Conservation (phyloP, 2,329 filamentous ascomycete genomes). For the Penicillium sp. region DNA sequence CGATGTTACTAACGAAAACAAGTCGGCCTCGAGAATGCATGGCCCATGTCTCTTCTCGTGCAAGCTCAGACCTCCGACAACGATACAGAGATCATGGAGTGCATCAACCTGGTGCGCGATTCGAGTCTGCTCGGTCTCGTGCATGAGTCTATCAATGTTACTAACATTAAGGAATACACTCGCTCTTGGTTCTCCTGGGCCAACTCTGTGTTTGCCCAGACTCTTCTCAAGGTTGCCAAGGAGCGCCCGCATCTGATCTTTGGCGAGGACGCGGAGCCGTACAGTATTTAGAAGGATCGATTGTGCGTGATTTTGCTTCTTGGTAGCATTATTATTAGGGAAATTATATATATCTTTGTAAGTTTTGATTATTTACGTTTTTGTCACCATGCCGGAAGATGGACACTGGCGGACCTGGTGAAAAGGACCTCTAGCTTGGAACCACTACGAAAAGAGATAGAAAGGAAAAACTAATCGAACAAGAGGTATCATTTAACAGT, state of each 20-base stretch:
- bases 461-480: too few relatives aligned
- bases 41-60: constrained; percentile 92
- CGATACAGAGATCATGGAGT: constrained; percentile 71
- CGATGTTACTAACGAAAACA: constrained; percentile 52
- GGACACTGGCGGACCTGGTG: too few relatives aligned
- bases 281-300: constrained; percentile 13
- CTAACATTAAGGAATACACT: constrained; percentile 66
- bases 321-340: neutral
- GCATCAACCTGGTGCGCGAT: constrained; percentile 68
- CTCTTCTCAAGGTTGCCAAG: constrained; percentile 81
- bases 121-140: constrained; percentile 74
- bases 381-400: too few relatives aligned
- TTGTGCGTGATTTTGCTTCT: too few relatives aligned
- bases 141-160: constrained; percentile 88
- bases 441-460: too few relatives aligned
- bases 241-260: constrained; percentile 87
- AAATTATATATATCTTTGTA: neutral
- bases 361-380: too few relatives aligned
- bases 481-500: too few relatives aligned
- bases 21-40: constrained; percentile 83
- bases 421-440: too few relatives aligned
- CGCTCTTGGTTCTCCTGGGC: constrained; percentile 97
- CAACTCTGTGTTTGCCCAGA: constrained; percentile 91
- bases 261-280: constrained; percentile 50
- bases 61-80: constrained; percentile 85